Percentiles rank a stretch among this genome's conserved stretches.
phyloP scores from a whole-genome alignment of 2,329 filamentous ascomycete genomes.

The Trichoderma harzianum region DNA sequence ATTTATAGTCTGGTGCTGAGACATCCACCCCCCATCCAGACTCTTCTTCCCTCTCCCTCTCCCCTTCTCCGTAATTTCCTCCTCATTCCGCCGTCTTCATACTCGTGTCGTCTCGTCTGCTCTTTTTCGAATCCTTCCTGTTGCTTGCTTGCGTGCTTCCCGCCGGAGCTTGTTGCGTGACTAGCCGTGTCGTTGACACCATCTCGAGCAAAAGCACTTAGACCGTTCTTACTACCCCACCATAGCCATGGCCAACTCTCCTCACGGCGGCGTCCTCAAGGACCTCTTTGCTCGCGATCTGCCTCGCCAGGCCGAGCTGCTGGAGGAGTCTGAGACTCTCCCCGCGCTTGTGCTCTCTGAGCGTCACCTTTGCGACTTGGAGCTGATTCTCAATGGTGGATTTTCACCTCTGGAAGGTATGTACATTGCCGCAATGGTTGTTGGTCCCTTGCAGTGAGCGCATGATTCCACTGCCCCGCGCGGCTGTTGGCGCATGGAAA shows the following conservation, averaged over 20 bases:
- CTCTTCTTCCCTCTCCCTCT: not conserved
- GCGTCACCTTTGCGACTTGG: conserved; percentile 95
- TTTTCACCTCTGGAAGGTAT: conserved; percentile 96
- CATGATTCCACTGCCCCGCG: not conserved
- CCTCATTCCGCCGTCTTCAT: not conserved
- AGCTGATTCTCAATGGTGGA: conserved; percentile 94
- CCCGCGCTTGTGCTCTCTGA: conserved; percentile 83
- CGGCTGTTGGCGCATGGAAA: not conserved
- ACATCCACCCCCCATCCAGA: not conserved
- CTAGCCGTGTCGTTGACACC: conserved; percentile 2
- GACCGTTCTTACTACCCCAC: not conserved
- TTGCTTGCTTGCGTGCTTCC: not conserved
- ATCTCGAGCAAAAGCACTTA: not conserved
- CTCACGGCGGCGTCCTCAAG: conserved; percentile 93
- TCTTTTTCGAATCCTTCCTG: not conserved
- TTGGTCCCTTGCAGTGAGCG: not conserved
- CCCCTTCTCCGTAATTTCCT: not conserved
- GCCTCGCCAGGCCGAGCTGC: conserved; percentile 74
- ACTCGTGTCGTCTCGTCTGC: not conserved
- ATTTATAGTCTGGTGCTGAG: conserved; percentile 8
- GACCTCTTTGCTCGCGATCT: conserved; percentile 93
- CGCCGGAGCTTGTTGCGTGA: conserved; percentile 13
- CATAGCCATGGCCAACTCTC: conserved; percentile 60
- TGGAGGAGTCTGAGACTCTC: conserved; percentile 78
- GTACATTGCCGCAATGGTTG: not conserved